phyloP scores from a whole-genome alignment of 345 rosid species.

The Schrenkiella parvula region DNA sequence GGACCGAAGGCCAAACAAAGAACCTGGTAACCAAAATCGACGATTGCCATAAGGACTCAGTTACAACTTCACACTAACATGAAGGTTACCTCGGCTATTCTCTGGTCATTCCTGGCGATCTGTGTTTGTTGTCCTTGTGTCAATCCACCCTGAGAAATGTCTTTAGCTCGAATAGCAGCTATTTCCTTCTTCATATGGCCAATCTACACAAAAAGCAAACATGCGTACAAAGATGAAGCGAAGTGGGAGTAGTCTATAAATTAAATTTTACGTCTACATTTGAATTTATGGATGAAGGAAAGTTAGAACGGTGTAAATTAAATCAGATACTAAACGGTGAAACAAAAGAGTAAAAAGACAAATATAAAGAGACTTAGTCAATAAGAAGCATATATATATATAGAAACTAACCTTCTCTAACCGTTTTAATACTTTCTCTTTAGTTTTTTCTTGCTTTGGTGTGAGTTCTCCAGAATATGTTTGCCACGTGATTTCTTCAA shows the following conservation, averaged over 20 bases:
- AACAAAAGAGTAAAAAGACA: neutral
- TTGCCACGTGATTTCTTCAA: slow-evolving; percentile 93
- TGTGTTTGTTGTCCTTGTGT: slow-evolving; percentile 99
- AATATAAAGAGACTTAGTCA: neutral
- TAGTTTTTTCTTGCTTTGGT: slow-evolving; percentile 93
- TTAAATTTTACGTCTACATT: neutral
- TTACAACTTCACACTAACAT: neutral
- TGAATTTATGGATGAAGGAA: neutral
- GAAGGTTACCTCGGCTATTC: slow-evolving; percentile 62
- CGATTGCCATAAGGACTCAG: neutral
- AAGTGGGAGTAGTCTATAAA: neutral
- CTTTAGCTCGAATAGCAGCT: slow-evolving; percentile 92
- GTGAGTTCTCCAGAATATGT: slow-evolving; percentile 91
- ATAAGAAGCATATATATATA: neutral
- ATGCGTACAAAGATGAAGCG: slow-evolving; percentile 6
- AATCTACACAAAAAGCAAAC: slow-evolving; percentile 45
- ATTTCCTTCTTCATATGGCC: slow-evolving; percentile 97
- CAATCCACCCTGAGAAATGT: slow-evolving; percentile 92
- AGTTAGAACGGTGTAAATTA: neutral
- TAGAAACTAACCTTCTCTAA: slow-evolving; percentile 54
- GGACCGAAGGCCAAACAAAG: neutral
- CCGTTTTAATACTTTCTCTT: slow-evolving; percentile 77
- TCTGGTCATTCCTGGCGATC: slow-evolving; percentile 96
- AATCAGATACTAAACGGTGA: neutral
- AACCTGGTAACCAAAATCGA: neutral